Evolutionary conservation across 2,329 filamentous ascomycete genomes (phyloP), one percentile per base, ranked within the genome.

Genomic region (Cladosporium sp.): DNA sequence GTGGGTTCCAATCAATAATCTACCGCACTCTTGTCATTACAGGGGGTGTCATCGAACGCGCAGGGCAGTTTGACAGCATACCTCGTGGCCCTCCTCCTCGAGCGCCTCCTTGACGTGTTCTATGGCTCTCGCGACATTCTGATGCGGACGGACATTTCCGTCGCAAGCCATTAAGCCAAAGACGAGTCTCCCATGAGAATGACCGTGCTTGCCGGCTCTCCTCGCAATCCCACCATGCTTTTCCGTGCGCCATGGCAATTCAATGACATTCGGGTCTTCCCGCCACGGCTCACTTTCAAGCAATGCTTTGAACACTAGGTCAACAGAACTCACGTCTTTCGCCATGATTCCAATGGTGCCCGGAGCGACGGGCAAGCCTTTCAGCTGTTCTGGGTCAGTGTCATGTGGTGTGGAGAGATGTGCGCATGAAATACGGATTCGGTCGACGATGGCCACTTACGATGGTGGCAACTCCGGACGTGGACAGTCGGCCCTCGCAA

Each of bases 181-280:
- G 3, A 61, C 58, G 12, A 66, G 61, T 37, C 56, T 64, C 3
- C 62, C 63, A 34, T 44, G 39, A 12, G 28, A 17, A 17, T 40
- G 15, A n/a, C 36, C 40, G n/a, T 28, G 28, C 20, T 47, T 34
- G 24, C 53, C 49, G 22, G 24, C 56, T 37, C 60, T 44, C 39
- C 44, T 47, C 13, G 28, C 22, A 20, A 60, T 59, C 28, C 17
- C 50, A 34, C 59, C 54, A 19, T 45, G 42, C 39, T 59, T 61
- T 15, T 63, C 62, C 35, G 59, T 53, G 12, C 59, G 57, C 63
- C 63, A 65, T 13, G 63, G 62, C 35, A 65, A 32, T 34, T 63
- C 61, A 20, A 62, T 34, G 12, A 57, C 53, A 10, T 59, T 37
- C 19, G 13, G 8, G 39, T 61, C 56, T n/a, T 51, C 28, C 12